Base-by-base conservation (phyloP, 2,329 filamentous ascomycete genomes). In the Trichoderma endophyticum region DNA sequence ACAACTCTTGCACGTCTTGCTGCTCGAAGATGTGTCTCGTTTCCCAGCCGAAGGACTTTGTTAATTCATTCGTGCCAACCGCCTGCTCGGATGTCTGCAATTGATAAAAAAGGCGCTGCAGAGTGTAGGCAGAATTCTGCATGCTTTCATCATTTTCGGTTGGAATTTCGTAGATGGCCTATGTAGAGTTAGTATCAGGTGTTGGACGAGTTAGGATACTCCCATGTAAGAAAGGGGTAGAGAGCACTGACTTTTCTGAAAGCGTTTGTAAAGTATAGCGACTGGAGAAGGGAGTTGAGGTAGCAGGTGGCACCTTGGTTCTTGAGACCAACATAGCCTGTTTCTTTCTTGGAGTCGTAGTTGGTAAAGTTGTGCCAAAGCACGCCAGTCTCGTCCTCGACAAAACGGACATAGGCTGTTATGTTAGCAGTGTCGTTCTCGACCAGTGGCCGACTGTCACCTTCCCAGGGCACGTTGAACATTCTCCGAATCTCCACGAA, bases 321-420 rank as follows among this genome's bases (percentile, higher is more conserved):
- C 82, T 96, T 96, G 69, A 99, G 85, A 3, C 96, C 96, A 56
- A 99, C 96, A 84, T 95, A 98, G 71, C 96, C 96, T 0, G 96
- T 99, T 83, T 98, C 95, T 80, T 96, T 97, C 84, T 98, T 99
- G n/a, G 96, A 98, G 80, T 99, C 95, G 81, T 99, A 99, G 83
- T 95, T 95, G 80, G 90, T 87, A 81, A 97, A 95, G 82, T 93
- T 96, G 83, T 97, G 93, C 93, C 93, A 97, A 72, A 97, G 80
- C 5, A 96, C 93, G 70, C 93, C 93, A 1, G 93, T 97, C 74
- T 95, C 93, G 77, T 97, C 93, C 78, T 96, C 93, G 63, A 96
- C 90, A 64, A 96, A 86, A 67, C 93, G 88, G 61, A 97, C 87
- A 77, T 94, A 97, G 70, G 93, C 93, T 0, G 93, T 96, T 78